These are phyloP conservation scores for Globisporangium spiculum DNA, from an alignment of 352 stramenopile species.

Conservation along the genomic window DNA sequence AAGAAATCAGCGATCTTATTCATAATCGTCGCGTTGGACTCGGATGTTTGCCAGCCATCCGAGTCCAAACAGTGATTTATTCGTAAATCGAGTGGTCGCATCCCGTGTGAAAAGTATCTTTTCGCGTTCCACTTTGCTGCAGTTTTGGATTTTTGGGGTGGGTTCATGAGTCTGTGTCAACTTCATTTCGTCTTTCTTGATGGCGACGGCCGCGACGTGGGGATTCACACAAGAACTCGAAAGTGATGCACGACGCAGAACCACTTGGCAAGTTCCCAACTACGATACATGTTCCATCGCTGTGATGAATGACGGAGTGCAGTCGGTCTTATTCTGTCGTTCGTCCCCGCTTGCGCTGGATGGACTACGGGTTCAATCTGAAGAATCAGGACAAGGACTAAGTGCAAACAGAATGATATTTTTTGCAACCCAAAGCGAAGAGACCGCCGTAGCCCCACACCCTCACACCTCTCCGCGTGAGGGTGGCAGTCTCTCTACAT, in stretches of 20 bases:
- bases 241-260: not conserved
- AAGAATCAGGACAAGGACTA: not conserved
- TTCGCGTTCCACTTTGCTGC: not conserved
- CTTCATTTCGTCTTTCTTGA: not conserved
- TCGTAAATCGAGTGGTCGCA: no score
- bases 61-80: no score
- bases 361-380: not conserved
- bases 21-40: no score
- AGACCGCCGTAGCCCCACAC: not conserved
- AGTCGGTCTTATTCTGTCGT: not conserved
- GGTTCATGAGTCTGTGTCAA: not conserved
- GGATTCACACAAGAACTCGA: not conserved
- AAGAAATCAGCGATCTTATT: no score
- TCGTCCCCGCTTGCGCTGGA: not conserved
- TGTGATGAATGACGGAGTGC: not conserved
- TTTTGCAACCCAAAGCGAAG: not conserved
- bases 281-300: not conserved
- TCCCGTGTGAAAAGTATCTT: not conserved
- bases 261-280: not conserved
- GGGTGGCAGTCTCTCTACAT: not conserved
- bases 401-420: not conserved
- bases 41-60: no score
- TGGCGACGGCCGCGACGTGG: not conserved
- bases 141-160: not conserved
- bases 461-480: not conserved